Base-by-base conservation (phyloP, 1,139 yeast species). In the Kodamaea plutei region DNA sequence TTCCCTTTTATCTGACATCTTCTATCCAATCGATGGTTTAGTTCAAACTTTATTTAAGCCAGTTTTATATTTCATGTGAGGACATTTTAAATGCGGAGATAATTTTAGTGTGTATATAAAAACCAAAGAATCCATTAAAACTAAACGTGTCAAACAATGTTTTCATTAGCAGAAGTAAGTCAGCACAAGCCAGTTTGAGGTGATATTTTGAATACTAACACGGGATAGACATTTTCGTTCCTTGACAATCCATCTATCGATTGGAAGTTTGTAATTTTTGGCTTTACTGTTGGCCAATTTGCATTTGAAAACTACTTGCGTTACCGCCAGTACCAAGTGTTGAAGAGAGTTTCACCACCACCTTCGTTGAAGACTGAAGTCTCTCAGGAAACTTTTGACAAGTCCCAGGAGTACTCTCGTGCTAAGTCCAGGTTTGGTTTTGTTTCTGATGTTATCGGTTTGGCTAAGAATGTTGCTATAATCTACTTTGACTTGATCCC, bases 391-490 rank as follows among this genome's bases (percentile, higher is more conserved):
- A 84, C 91, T 3, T 85, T 84, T 46, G 69, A 69, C 32, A 84
- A 87, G 53, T 76, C 95, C 3, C 89, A 84, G 51, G 75, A 70
- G 20, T 91, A 91, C 53, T 77, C 94, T 4, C 64, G 84, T 25
- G 84, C 95, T n/a, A 89, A 88, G 55, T 73, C 88, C 32, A 65
- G 69, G 47, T 88, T 87, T 52, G 72, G 82, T 2, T 65, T 84
- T 34, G 56, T 84, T 34, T 56, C 75, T 15, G 73, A 76, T 25
- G 43, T 74, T 10, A 70, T 70, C 48, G 61, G 70, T 6, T 62
- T 82, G 30, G 45, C 71, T 10, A 75, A 80, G 49, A 83, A 80
- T 49, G 48, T 80, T 31, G 68, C 69, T 6, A 60, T 78, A 36
- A 64, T 84, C 47, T 67, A 79, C 39, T 76, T 52, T 45, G 84